A percentile compares a stretch with the other conserved stretches of the same genome.
Evolutionary conservation across 1,139 yeast genomes (phyloP).

Genomic region (Zygosaccharomyces sapae): DNA sequence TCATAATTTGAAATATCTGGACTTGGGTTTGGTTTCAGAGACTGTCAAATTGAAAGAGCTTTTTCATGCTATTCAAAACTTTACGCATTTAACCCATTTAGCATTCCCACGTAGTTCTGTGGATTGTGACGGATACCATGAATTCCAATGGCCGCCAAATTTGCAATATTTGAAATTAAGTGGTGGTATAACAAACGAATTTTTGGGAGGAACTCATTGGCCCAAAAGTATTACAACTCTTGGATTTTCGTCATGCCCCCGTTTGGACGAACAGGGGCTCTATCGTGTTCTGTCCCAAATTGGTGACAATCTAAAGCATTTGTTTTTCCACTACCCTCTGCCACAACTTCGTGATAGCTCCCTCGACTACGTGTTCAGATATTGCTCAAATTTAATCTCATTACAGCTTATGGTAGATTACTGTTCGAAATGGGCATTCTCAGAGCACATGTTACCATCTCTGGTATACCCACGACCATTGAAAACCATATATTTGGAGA

Average conservation of each 20-base stretch:
- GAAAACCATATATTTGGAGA: constrained; percentile 62
- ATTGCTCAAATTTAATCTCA: constrained; percentile 66
- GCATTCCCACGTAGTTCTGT: constrained; percentile 89
- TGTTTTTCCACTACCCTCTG: constrained; percentile 82
- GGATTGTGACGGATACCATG: constrained; percentile 57
- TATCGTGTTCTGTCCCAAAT: constrained; percentile 55
- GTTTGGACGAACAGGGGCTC: constrained; percentile 58
- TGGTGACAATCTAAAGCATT: constrained; percentile 59
- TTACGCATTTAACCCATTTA: constrained; percentile 61
- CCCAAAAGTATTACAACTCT: constrained; percentile 68
- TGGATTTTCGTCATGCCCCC: constrained; percentile 86
- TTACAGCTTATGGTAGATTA: constrained; percentile 79
- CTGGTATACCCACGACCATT: constrained; percentile 48
- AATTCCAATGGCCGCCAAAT: constrained; percentile 67
- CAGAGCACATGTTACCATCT: constrained; percentile 47
- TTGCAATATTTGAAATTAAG: constrained; percentile 69
- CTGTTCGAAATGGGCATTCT: constrained; percentile 58
- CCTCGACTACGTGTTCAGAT: constrained; percentile 64
- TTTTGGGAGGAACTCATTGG: constrained; percentile 59
- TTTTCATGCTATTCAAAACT: constrained; percentile 65
- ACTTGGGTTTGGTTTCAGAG: constrained; percentile 85
- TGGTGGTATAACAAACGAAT: constrained; percentile 85
- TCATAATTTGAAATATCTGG: constrained; percentile 57
- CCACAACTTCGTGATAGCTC: constrained; percentile 70
- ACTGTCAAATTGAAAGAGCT: constrained; percentile 78